A percentile compares a stretch with the other conserved stretches of the same genome.
Conservation (phyloP, 179 eudicot species). For the Vitellaria paradoxa region DNA sequence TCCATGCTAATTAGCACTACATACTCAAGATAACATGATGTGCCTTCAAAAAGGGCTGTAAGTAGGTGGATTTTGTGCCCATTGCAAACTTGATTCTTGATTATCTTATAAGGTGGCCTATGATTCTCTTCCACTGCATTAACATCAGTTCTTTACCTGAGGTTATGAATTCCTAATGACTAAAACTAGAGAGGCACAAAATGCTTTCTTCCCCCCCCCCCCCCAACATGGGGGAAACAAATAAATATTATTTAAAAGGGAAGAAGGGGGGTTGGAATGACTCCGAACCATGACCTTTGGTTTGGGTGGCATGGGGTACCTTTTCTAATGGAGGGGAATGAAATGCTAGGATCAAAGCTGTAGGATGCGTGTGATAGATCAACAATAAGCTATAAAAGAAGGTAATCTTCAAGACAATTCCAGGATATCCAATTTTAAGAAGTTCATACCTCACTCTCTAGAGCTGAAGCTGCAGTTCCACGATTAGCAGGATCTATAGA, state of each 20-base stretch:
- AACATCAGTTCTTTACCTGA: background rate
- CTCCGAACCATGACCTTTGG: too few relatives aligned
- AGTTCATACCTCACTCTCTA: slow-evolving; percentile 62
- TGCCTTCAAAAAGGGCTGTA: background rate
- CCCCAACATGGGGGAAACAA: too few relatives aligned
- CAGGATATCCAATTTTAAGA: background rate
- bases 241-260: too few relatives aligned
- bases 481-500: slow-evolving; percentile 83
- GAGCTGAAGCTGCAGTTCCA: slow-evolving; percentile 68
- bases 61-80: background rate
- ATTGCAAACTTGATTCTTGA: background rate
- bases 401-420: background rate
- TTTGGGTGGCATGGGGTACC: too few relatives aligned
- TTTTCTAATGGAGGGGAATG: too few relatives aligned
- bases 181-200: background rate
- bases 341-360: background rate
- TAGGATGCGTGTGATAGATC: background rate
- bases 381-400: background rate
- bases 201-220: too few relatives aligned
- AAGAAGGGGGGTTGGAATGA: too few relatives aligned
- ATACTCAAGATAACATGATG: background rate
- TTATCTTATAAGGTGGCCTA: background rate
- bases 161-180: background rate
- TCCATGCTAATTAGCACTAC: background rate
- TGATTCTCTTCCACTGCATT: background rate